A percentile compares a stretch with the other conserved stretches of the same genome.
These are phyloP conservation scores for Odontarrhena argentea DNA, from an alignment of 345 rosid species.

Conservation along the genomic window DNA sequence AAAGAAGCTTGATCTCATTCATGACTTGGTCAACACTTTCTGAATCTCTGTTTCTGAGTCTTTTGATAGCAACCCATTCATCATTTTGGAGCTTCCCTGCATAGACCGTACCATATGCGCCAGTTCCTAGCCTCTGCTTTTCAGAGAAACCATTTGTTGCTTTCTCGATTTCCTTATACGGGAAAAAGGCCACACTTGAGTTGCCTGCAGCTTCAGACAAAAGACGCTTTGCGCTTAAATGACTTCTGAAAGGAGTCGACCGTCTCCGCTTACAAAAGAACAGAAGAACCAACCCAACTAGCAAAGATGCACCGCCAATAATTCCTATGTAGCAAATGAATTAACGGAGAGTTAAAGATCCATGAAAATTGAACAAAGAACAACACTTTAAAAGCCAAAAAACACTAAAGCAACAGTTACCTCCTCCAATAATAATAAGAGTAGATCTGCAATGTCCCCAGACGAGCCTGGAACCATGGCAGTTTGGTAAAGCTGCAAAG, in stretches of 20 bases:
- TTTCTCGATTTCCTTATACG: constrained; percentile 74
- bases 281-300: constrained; percentile 48
- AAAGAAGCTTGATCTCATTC: constrained; percentile 95
- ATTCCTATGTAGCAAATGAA: constrained; percentile 48
- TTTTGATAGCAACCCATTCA: constrained; percentile 84
- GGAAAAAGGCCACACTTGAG: constrained; percentile 66
- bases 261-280: constrained; percentile 49
- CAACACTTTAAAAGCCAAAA: not conserved
- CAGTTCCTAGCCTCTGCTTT: constrained; percentile 75
- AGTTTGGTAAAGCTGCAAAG: constrained; percentile 40
- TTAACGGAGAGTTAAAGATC: constrained; percentile 22
- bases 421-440: constrained; percentile 65
- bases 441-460: constrained; percentile 48
- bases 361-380: constrained; percentile 1
- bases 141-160: constrained; percentile 78
- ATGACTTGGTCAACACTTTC: constrained; percentile 83
- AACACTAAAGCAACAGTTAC: constrained; percentile 41
- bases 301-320: constrained; percentile 58
- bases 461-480: constrained; percentile 48
- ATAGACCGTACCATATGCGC: constrained; percentile 96
- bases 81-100: constrained; percentile 69
- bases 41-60: constrained; percentile 69
- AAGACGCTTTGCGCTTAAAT: constrained; percentile 70
- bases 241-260: constrained; percentile 51
- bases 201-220: constrained; percentile 74